These are phyloP conservation scores for Hibiscus mutabilis DNA, from an alignment of 345 rosid genomes.

Conservation along the genomic window DNA sequence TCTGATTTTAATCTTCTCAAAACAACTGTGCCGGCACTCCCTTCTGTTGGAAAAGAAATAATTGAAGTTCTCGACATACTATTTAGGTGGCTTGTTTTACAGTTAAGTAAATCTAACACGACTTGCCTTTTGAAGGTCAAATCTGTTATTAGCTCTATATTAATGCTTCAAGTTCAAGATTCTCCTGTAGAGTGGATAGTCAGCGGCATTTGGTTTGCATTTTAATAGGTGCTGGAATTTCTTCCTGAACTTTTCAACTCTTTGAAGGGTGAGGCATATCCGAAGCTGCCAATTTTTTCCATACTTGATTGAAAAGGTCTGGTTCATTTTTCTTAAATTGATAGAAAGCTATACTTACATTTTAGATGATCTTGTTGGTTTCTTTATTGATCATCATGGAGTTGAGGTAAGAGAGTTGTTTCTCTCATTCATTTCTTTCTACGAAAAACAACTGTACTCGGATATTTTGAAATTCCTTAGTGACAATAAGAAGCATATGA, in stretches of 20 bases:
- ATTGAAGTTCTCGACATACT: conserved; percentile 88
- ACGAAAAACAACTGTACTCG: too few species aligned
- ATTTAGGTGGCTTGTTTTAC: conserved; percentile 85
- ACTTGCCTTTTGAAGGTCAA: conserved; percentile 88
- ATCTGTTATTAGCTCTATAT: background rate
- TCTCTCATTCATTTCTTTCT: too few species aligned
- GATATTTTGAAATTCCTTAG: conserved; percentile 90
- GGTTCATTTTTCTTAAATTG: background rate
- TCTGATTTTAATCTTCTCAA: conserved; percentile 4
- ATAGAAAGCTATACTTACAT: too few species aligned
- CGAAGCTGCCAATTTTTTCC: conserved; percentile 96
- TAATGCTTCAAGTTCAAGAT: background rate
- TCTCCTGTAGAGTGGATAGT: background rate
- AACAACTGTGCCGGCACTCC: conserved; percentile 58
- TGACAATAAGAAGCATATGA: conserved; percentile 98
- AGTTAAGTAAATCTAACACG: conserved; percentile 92
- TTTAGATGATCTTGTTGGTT: too few species aligned
- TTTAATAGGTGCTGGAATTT: conserved; percentile 81
- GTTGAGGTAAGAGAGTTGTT: too few species aligned
- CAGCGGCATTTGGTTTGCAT: conserved; percentile 10
- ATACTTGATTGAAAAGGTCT: conserved; percentile 91
- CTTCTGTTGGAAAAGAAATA: conserved; percentile 62
- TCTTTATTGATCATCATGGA: too few species aligned
- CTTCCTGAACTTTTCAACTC: conserved; percentile 85
- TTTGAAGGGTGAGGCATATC: conserved; percentile 74